Evolutionary conservation across 2,329 filamentous ascomycete species (phyloP).

Genomic region (Orbilia blumenaviensis): DNA sequence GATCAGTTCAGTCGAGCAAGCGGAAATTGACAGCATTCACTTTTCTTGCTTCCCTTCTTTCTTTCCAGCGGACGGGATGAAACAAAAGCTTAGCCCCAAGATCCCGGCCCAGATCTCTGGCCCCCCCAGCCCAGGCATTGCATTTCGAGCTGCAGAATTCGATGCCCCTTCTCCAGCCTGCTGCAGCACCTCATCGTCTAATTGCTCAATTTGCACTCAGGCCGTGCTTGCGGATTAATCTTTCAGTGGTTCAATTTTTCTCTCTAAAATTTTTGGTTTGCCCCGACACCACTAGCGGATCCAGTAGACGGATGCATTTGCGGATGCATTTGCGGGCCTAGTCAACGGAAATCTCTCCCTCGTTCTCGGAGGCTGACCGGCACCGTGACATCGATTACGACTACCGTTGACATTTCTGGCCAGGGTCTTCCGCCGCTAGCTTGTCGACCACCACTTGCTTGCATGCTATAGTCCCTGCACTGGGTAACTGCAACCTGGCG

Average conservation of each 20-base stretch:
- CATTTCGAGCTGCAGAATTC: conserved; percentile 15
- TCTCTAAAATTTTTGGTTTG: too few relatives aligned
- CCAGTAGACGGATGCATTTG: too few relatives aligned
- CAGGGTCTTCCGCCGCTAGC: conserved; percentile 42
- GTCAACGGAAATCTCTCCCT: neutral
- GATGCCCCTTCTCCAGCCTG: neutral
- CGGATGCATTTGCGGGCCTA: conserved; percentile 1
- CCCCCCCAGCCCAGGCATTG: neutral
- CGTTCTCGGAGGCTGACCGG: conserved; percentile 30
- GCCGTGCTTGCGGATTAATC: conserved; percentile 8
- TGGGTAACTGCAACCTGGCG: conserved; percentile 4
- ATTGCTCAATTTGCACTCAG: neutral
- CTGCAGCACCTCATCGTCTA: neutral
- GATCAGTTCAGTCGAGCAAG: too few relatives aligned
- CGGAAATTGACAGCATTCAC: conserved; percentile 15
- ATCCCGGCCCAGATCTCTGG: conserved; percentile 27
- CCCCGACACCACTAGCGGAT: too few relatives aligned
- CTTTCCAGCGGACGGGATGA: conserved; percentile 18
- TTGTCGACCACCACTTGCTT: neutral
- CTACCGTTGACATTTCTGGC: conserved; percentile 23
- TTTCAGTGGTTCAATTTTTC: conserved; percentile 3
- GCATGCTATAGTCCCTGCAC: conserved; percentile 19
- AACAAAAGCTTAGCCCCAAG: conserved; percentile 41
- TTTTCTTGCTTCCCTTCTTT: neutral
- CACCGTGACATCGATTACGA: conserved; percentile 30